Base-by-base conservation (phyloP, 495 filamentous ascomycete genomes). In the Trichocladium uniseriatum region DNA sequence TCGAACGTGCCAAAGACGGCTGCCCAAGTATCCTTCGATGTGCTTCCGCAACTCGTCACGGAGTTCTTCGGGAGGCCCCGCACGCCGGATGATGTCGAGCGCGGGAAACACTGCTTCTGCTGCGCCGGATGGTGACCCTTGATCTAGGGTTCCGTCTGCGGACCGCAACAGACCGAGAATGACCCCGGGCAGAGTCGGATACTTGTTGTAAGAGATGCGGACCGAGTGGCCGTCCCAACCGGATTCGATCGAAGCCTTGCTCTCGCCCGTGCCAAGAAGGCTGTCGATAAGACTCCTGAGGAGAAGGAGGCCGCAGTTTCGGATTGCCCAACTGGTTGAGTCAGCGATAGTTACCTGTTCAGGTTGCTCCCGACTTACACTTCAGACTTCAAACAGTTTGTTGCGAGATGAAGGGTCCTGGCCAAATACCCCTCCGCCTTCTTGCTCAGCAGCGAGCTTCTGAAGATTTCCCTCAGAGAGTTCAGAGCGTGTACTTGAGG, bases 401-500 rank as follows among this genome's bases (percentile, higher is more conserved):
- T 83, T 7, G 88, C 89, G 32, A 95, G 72, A 32, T 81, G 78
- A 15, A 97, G 68, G 9, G 78, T 78, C n/a, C 76, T 62, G 45
- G 85, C 82, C 21, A 97, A 74, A 52, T 86, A 81, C 1, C 62
- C 65, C 50, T 90, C 86, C 0, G 84, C 80, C 39, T 60, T 61
- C 37, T 68, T 71, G 56, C 65, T 81, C 11, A 95, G 71, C 18
- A 78, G 77, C 5, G 85, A 83, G 56, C 83, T 87, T 29, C 79
- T 86, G 60, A 95, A 92, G 6, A 92, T 81, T 45, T 89, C 86
- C 60, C 90, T 87, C 38, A 97, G 65, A 52, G 83, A 94, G 54
- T 98, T 98, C 53, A 95, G 73, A 0, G 91, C 88, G 59, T 98
- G 92, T 2, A 97, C 92, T 67, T 96, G 92, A 13, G 89, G 84